Evolutionary conservation across 495 filamentous ascomycete species (phyloP), one percentile per base, ranked within the genome.

Genomic region (Lasiosphaeria hispida): DNA sequence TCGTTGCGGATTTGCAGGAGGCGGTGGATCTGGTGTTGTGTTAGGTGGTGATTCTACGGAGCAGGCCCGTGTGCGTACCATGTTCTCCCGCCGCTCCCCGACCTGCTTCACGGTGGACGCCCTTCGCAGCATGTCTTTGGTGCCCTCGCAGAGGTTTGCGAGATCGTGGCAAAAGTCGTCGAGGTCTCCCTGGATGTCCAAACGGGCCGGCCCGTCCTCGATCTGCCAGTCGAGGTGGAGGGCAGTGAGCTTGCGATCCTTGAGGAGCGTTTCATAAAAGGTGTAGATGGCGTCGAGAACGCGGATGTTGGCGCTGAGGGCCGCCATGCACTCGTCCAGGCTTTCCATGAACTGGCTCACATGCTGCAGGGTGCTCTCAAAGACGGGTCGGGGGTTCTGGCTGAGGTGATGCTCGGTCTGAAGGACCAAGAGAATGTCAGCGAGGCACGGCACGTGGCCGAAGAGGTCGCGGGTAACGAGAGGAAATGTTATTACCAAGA

Each of bases 301-400:
- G n/a, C 56, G 19, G 8, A 53, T 23, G 35, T 59, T 59, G 10
- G 57, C 38, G 18, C 48, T 9, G 3, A 59, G 49, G 18, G 37
- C 57, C 7, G 34, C 35, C n/a, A 59, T 48, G 40, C 34, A 53
- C 4, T 45, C 42, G n/a, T 52, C 57, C n/a, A 59, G 40, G 11
- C 17, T 53, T 35, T 59, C 57, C 57, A 53, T 59, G 17, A 48
- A 53, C 11, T 35, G 23, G 34, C 41, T 52, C 1, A 53, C 3
- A 8, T 19, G 35, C 14, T 59, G 53, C 30, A 59, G 40, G 2
- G 53, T 56, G 13, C 10, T 56, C 13, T 56, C 53, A 1, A 15
- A 36, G 14, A 43, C 11, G 7, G 18, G 4, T 5, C 23, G 23
- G 23, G 23, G 23, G 5, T 30, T 30, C 23, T 30, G 2, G 23